A percentile compares a stretch with the other conserved stretches of the same genome.
phyloP scores from a whole-genome alignment of 805 yeast species.

The Spathaspora gorwiae region DNA sequence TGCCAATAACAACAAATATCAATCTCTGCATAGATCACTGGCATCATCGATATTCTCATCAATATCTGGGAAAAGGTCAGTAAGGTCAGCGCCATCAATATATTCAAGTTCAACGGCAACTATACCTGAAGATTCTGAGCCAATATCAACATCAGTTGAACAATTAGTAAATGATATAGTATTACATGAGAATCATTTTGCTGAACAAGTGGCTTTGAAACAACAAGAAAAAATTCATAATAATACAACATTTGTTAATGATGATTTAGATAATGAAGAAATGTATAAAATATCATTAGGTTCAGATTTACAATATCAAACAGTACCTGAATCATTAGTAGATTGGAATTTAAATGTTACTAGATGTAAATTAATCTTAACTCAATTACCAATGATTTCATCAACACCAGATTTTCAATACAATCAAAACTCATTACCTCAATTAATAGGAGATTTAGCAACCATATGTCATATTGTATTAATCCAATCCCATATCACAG shows the following conservation, averaged over 20 bases:
- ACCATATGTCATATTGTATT: conserved; percentile 34
- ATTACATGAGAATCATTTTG: conserved; percentile 30
- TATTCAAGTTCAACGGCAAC: conserved; percentile 40
- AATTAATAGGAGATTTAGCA: conserved; percentile 40
- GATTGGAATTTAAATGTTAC: conserved; percentile 53
- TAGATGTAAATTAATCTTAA: conserved; percentile 42
- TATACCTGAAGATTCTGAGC: conserved; percentile 42
- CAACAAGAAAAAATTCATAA: conserved; percentile 3
- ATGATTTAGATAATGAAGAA: conserved; percentile 20
- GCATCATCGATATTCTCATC: conserved; percentile 34
- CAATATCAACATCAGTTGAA: conserved; percentile 38
- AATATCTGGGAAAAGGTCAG: conserved; percentile 26
- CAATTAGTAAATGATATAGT: conserved; percentile 40
- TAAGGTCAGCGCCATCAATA: conserved; percentile 40
- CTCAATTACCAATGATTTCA: conserved; percentile 33
- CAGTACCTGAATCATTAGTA: conserved; percentile 36
- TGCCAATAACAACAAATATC: conserved; percentile 7
- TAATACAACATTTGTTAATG: conserved; percentile 4
- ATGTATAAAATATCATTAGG: conserved; percentile 36
- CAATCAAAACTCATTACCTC: conserved; percentile 30
- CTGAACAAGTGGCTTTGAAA: conserved; percentile 9
- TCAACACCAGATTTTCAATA: conserved; percentile 34
- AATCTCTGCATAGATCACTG: conserved; percentile 28
- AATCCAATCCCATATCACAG: conserved; percentile 38
- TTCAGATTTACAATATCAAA: conserved; percentile 35